These are phyloP conservation scores for Meyerozyma guilliermondii DNA, from an alignment of 1,139 yeast species.

Conservation along the genomic window DNA sequence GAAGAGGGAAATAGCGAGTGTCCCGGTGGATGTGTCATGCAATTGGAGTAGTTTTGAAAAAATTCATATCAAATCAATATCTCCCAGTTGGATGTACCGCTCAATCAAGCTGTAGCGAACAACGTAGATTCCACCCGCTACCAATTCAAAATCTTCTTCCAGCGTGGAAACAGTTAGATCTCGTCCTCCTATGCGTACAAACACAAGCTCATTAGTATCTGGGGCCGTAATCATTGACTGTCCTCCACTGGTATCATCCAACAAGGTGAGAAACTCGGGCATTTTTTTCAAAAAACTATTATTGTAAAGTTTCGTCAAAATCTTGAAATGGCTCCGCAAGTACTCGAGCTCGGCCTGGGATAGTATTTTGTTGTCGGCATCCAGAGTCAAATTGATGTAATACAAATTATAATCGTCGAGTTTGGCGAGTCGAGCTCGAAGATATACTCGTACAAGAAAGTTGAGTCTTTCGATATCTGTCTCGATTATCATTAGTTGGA, in stretches of 20 bases:
- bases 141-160: constrained; percentile 60
- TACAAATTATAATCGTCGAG: constrained; percentile 64
- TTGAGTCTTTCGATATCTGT: constrained; percentile 87
- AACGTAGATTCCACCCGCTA: constrained; percentile 67
- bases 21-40: constrained; percentile 66
- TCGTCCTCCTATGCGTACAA: constrained; percentile 52
- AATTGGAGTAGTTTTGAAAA: background rate
- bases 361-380: constrained; percentile 27
- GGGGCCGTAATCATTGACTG: constrained; percentile 78
- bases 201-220: constrained; percentile 70
- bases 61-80: constrained; percentile 36
- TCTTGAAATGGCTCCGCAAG: constrained; percentile 51
- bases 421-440: constrained; percentile 70
- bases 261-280: constrained; percentile 62
- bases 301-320: constrained; percentile 63
- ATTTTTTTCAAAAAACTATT: constrained; percentile 60
- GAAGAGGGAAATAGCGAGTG: constrained; percentile 63
- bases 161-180: constrained; percentile 9
- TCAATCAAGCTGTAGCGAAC: constrained; percentile 59
- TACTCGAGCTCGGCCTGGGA: constrained; percentile 61
- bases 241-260: constrained; percentile 77
- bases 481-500: constrained; percentile 79
- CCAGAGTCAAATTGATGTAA: constrained; percentile 32
- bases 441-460: constrained; percentile 71
- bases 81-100: constrained; percentile 35